Base-by-base conservation (phyloP, 2,329 filamentous ascomycete species). In the Sordariomycetes sp. region DNA sequence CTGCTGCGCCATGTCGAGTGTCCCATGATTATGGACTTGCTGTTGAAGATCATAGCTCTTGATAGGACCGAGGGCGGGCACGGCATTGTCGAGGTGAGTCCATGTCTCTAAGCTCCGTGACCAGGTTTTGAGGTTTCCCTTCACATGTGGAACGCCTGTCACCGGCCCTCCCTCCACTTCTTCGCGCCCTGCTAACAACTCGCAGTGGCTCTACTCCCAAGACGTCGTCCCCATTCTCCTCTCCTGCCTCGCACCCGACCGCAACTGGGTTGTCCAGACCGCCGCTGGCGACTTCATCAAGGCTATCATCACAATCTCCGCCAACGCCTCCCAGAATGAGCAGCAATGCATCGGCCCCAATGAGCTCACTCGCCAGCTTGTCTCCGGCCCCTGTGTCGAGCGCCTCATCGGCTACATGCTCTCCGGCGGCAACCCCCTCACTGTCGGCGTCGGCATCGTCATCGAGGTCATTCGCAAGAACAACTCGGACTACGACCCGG, bases 391-490 rank as follows among this genome's bases (percentile, higher is more conserved):
- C 17, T 97, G 91, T 64, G 84, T 96, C 55, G 81, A 92, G 66
- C 84, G 84, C 59, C 79, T 99, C n/a, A 89, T 97, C 59, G 76
- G 80, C 15, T 89, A 92, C 65, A 99, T 99, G 94, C 81, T 97
- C 15, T 81, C 85, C 55, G 94, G 94, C 45, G 94, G 94, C 28
- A 97, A 99, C 65, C 87, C 94, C 6, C 73, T 99, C 59, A 97
- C 92, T 0, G 95, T 97, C 17, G 94, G 94, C 54, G 94, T 99
- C 12, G 94, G 94, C 22, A 96, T 97, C 65, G 82, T 99, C 36
- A 99, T 99, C 62, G 94, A 99, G 72, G 94, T 99, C 52, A 99
- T 99, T 68, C 83, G 94, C 60, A 99, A 99, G 74, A 99, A 99
- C 72, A 99, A 99, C 69, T 97, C 94, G 0, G 94, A 99, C 70